A percentile compares a stretch with the other conserved stretches of the same genome.
These are phyloP conservation scores for Hortiboletus campestris DNA, from an alignment of 768 basidiomycete species.

Conservation along the genomic window DNA sequence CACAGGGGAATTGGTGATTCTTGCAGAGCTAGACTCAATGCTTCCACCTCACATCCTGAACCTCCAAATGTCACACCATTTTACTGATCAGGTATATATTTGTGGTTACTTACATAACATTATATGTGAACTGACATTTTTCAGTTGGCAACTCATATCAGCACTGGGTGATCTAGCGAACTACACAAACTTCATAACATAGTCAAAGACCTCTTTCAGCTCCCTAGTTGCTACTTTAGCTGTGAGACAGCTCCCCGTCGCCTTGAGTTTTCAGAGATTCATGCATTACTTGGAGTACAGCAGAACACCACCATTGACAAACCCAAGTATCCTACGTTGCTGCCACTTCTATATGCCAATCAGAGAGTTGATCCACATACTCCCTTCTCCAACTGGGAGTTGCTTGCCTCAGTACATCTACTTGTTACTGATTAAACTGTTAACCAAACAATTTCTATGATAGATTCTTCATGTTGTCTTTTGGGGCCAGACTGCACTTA, in stretches of 20 bases:
- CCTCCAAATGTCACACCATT: too few species aligned
- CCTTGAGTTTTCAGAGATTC: not conserved
- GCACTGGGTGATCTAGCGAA: not conserved
- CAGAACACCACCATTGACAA: not conserved
- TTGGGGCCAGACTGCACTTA: too few species aligned
- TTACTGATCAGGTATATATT: not conserved
- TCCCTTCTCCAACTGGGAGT: not conserved
- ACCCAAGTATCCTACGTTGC: not conserved
- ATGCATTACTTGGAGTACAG: not conserved
- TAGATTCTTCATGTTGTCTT: too few species aligned
- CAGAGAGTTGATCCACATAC: not conserved
- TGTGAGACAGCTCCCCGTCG: not conserved
- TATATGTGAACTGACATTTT: too few species aligned
- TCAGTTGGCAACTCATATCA: not conserved
- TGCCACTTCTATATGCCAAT: not conserved
- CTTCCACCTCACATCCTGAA: too few species aligned
- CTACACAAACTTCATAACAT: not conserved
- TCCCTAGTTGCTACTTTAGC: not conserved
- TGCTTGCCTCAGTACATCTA: not conserved
- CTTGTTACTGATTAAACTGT: not conserved
- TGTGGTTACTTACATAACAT: too few species aligned
- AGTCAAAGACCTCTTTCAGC: not conserved
- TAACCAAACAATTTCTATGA: too few species aligned
- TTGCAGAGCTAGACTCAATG: not conserved
- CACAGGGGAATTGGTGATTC: not conserved